Evolutionary conservation across 345 rosid genomes (phyloP).

Genomic region (Arabidopsis arenosa): DNA sequence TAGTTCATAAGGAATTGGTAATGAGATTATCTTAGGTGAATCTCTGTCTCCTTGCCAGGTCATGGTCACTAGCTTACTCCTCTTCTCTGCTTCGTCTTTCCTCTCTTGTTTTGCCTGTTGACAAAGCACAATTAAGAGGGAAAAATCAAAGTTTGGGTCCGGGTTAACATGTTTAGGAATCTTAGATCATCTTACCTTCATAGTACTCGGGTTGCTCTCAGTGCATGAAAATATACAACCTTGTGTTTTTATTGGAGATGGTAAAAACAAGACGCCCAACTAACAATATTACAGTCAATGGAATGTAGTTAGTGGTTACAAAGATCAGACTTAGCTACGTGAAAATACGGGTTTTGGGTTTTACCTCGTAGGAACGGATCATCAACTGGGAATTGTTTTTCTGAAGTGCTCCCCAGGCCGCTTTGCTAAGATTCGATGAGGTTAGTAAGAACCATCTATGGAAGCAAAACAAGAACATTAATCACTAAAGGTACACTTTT

Average conservation of each 20-base stretch:
- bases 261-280: slow-evolving; percentile 91
- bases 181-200: slow-evolving; percentile 22
- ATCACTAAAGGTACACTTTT: slow-evolving; percentile 21
- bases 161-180: background rate
- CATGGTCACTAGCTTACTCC: slow-evolving; percentile 68
- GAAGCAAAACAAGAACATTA: slow-evolving; percentile 21
- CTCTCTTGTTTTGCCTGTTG: slow-evolving; percentile 34
- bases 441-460: slow-evolving; percentile 89
- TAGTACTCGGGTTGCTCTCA: slow-evolving; percentile 19
- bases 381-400: slow-evolving; percentile 92
- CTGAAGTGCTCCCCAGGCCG: slow-evolving; percentile 98
- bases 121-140: slow-evolving; percentile 2
- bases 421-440: slow-evolving; percentile 95
- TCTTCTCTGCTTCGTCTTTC: slow-evolving; percentile 32
- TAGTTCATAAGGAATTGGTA: slow-evolving; percentile 83
- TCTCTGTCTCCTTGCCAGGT: slow-evolving; percentile 57
- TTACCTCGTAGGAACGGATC: slow-evolving; percentile 96
- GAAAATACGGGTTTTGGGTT: background rate
- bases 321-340: background rate
- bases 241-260: slow-evolving; percentile 44
- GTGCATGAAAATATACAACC: slow-evolving; percentile 70
- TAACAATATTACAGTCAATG: slow-evolving; percentile 31
- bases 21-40: slow-evolving; percentile 54
- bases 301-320: slow-evolving; percentile 11
- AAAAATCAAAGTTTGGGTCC: slow-evolving; percentile 15